A percentile compares a stretch with the other conserved stretches of the same genome.
Conservation (phyloP, 2,329 filamentous ascomycete genomes). For the Nectriaceae sp. region DNA sequence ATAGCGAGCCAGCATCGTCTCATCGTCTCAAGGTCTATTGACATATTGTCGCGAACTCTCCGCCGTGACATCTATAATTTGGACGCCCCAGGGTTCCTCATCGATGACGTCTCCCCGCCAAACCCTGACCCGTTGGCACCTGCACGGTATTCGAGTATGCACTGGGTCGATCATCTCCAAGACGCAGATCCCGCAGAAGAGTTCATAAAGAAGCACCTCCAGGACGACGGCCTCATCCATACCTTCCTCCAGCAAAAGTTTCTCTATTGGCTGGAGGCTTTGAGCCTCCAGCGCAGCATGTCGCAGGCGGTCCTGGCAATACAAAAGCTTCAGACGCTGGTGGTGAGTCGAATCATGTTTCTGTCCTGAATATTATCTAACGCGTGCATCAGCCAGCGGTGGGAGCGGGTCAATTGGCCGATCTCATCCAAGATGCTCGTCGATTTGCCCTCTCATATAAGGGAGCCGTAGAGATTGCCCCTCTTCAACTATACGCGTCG, state of each 20-base stretch:
- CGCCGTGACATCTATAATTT: conserved; percentile 39
- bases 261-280: conserved; percentile 5
- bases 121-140: conserved; percentile 17
- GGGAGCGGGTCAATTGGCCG: no score
- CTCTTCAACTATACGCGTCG: conserved; percentile 36
- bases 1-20: conserved; percentile 24
- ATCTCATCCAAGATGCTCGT: conserved; percentile 29
- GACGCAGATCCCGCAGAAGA: conserved; percentile 1
- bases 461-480: conserved; percentile 27
- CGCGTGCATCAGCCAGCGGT: not conserved
- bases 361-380: not conserved
- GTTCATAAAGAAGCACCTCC: no score
- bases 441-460: conserved; percentile 30
- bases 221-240: not conserved
- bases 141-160: conserved; percentile 15
- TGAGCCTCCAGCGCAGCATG: conserved; percentile 7
- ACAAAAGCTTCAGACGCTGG: conserved; percentile 16
- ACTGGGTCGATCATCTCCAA: conserved; percentile 22
- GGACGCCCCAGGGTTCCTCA: conserved; percentile 5
- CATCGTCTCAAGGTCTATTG: conserved; percentile 38
- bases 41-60: conserved; percentile 33
- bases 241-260: conserved; percentile 33
- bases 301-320: conserved; percentile 25
- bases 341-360: conserved; percentile 11
- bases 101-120: conserved; percentile 10